Percentiles rank a stretch among this genome's conserved stretches.
These are phyloP conservation scores for Alloteropsis semialata DNA, from an alignment of 176 grass and related monocot species.

Conservation along the genomic window DNA sequence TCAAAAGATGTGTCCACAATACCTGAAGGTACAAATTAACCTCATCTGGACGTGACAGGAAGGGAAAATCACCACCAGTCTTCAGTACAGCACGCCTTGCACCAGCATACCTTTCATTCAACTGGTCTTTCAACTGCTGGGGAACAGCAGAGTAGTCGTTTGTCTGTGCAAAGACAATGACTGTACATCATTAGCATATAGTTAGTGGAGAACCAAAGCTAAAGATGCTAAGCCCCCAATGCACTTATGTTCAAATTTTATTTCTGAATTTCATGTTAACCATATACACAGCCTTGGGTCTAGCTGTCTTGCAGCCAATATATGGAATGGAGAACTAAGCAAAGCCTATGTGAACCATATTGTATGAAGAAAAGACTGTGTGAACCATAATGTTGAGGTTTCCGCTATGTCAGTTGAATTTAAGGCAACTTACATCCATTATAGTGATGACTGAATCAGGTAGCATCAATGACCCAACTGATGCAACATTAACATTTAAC, in stretches of 20 bases:
- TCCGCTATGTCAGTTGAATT: slow-evolving; percentile 6
- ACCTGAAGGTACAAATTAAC: slow-evolving; percentile 99
- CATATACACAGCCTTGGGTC: neutral
- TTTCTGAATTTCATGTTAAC: neutral
- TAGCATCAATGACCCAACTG: slow-evolving; percentile 74
- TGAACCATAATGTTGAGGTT: neutral
- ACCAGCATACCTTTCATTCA: slow-evolving; percentile 87
- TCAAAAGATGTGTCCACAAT: slow-evolving; percentile 7
- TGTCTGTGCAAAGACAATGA: slow-evolving; percentile 60
- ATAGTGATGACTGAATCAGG: slow-evolving; percentile 89
- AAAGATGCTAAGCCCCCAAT: neutral
- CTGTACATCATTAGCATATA: slow-evolving; percentile 13
- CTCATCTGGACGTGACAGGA: slow-evolving; percentile 90
- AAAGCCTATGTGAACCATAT: neutral
- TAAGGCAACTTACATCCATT: slow-evolving; percentile 89
- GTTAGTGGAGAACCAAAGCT: slow-evolving; percentile 1
- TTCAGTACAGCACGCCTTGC: slow-evolving; percentile 78
- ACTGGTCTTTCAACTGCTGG: slow-evolving; percentile 81
- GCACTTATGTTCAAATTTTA: neutral
- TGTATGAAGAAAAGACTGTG: neutral
- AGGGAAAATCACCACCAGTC: slow-evolving; percentile 95
- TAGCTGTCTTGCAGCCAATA: neutral
- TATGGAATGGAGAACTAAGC: neutral
- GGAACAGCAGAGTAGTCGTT: slow-evolving; percentile 96
- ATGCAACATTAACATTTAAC: slow-evolving; percentile 94